Conservation (phyloP, 306 rosid species). For the Cucumis sativus region Cucumber_9930_V3 NC_026658.2:1093501-1094000, state of each 20-base stretch:
- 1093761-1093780: background rate
- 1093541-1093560: slow-evolving; percentile 39
- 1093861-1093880: slow-evolving; percentile 88
- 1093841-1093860: slow-evolving; percentile 45
- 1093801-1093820: slow-evolving; percentile 1
- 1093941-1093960: slow-evolving; percentile 81
- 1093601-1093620: slow-evolving; percentile 68
- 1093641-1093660: slow-evolving; percentile 56
- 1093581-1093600: slow-evolving; percentile 68
- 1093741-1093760: background rate
- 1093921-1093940: slow-evolving; percentile 93
- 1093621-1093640: slow-evolving; percentile 81
- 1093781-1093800: background rate
- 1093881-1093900: slow-evolving; percentile 98
- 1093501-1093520: background rate
- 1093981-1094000: background rate
- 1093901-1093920: slow-evolving; percentile 65
- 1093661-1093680: slow-evolving; percentile 94
- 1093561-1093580: slow-evolving; percentile 81
- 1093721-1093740: slow-evolving; percentile 47
- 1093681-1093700: slow-evolving; percentile 99
- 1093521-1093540: background rate
- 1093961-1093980: slow-evolving; percentile 47
- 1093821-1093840: background rate
- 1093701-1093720: slow-evolving; percentile 76